Percentiles rank a stretch among this genome's conserved stretches.
These are phyloP conservation scores for Cystobasidium pallidum DNA, from an alignment of 1,284 basidiomycete species.

Conservation along the genomic window DNA sequence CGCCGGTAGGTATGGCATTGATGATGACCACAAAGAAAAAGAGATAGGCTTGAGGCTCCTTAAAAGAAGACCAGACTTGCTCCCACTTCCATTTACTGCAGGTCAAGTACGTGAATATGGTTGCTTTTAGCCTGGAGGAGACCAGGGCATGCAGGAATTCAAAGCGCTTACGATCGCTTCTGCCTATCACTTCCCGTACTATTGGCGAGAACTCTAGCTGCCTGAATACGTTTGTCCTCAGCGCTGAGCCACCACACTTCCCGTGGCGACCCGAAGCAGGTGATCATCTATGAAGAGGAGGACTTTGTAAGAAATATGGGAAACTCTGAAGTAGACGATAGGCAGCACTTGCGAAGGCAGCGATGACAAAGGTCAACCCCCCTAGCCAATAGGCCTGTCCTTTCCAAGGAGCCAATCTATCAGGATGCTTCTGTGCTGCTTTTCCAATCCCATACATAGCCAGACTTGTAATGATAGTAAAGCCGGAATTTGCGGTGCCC, in stretches of 20 bases:
- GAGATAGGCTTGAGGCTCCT: conserved; percentile 53
- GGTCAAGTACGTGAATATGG: neutral
- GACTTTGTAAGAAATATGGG: neutral
- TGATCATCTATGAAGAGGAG: conserved; percentile 43
- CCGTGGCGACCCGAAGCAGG: conserved; percentile 53
- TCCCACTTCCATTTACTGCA: conserved; percentile 51
- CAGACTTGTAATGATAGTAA: conserved; percentile 49
- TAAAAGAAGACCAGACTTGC: conserved; percentile 52
- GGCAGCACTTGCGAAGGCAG: conserved; percentile 39
- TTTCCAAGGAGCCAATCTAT: conserved; percentile 52
- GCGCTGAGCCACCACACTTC: conserved; percentile 54
- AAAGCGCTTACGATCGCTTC: conserved; percentile 50
- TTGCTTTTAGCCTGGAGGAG: neutral
- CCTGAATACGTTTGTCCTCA: conserved; percentile 47
- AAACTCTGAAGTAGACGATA: neutral
- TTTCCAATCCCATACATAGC: conserved; percentile 52
- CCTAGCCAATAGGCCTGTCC: conserved; percentile 54
- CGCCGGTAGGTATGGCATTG: conserved; percentile 37
- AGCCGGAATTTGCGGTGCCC: conserved; percentile 40
- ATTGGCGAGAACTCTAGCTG: conserved; percentile 47
- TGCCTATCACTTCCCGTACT: conserved; percentile 53
- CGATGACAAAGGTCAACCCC: conserved; percentile 51
- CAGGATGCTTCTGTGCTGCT: conserved; percentile 46
- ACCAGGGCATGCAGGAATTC: too few relatives aligned
- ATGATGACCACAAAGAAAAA: conserved; percentile 53